phyloP scores from a whole-genome alignment of 495 filamentous ascomycete genomes.

The Rhizodiscina lignyota region DNA sequence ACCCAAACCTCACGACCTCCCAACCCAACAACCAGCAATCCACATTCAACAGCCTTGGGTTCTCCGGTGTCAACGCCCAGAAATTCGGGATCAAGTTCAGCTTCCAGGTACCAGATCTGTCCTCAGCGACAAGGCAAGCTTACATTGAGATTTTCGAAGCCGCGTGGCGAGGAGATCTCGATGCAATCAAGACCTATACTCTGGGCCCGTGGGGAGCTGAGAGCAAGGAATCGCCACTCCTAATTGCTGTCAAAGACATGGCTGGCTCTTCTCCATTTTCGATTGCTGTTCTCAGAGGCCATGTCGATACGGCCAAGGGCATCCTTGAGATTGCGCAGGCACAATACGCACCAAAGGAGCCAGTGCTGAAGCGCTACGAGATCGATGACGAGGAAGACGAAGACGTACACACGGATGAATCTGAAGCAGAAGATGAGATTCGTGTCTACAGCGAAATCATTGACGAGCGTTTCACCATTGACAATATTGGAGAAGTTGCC shows the following conservation, averaged over 20 bases:
- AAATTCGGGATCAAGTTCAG: slow-evolving; percentile 30
- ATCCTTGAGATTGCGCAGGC: slow-evolving; percentile 49
- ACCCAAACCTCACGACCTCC: slow-evolving; percentile 28
- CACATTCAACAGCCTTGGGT: no score
- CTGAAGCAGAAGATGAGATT: slow-evolving; percentile 27
- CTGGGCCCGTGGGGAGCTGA: slow-evolving; percentile 24
- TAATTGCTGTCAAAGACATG: slow-evolving; percentile 40
- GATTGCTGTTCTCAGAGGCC: slow-evolving; percentile 44
- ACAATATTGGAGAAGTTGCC: slow-evolving; percentile 47
- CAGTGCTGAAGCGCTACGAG: slow-evolving; percentile 8
- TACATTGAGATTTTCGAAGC: slow-evolving; percentile 41
- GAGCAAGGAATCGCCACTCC: slow-evolving; percentile 33
- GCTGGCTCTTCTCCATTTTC: slow-evolving; percentile 37
- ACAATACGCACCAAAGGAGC: slow-evolving; percentile 39
- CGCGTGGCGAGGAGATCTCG: slow-evolving; percentile 47
- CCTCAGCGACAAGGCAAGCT: not conserved
- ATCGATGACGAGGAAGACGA: slow-evolving; percentile 31
- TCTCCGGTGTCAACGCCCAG: no score
- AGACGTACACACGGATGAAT: slow-evolving; percentile 15
- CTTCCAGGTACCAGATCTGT: slow-evolving; percentile 18
- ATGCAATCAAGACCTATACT: slow-evolving; percentile 38
- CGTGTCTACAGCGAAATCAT: slow-evolving; percentile 27
- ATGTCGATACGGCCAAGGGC: slow-evolving; percentile 39
- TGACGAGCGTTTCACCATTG: slow-evolving; percentile 48
- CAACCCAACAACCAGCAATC: no score